Percentiles rank a stretch among this genome's conserved stretches.
These are phyloP conservation scores for Claviceps digitariae DNA, from an alignment of 2,329 filamentous ascomycete genomes.

Conservation along the genomic window DNA sequence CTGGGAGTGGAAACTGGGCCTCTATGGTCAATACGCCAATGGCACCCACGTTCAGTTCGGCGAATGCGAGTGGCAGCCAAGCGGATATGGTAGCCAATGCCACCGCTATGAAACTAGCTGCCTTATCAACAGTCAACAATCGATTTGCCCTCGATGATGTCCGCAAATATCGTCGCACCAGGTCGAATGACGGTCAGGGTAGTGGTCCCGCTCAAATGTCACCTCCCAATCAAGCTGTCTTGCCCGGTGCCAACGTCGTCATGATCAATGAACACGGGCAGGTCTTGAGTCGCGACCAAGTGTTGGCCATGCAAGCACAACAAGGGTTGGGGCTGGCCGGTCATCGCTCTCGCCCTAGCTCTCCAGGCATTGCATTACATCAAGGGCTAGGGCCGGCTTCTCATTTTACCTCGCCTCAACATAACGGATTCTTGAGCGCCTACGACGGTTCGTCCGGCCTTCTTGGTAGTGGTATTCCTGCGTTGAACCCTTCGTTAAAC, in stretches of 20 bases:
- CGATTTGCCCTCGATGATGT: constrained; percentile 94
- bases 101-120: constrained; percentile 96
- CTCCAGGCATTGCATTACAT: constrained; percentile 76
- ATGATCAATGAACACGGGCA: constrained; percentile 95
- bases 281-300: constrained; percentile 70
- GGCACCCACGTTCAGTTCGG: constrained; percentile 65
- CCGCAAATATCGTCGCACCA: constrained; percentile 83
- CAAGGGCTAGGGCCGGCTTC: constrained; percentile 47
- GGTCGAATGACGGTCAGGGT: constrained; percentile 71
- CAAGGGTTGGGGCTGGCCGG: constrained; percentile 46
- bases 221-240: constrained; percentile 47
- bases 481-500: constrained; percentile 54
- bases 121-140: constrained; percentile 95
- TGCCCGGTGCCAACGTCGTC: constrained; percentile 65
- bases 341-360: constrained; percentile 75
- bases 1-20: constrained; percentile 85
- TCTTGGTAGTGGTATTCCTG: constrained; percentile 53
- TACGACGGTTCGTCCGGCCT: constrained; percentile 68
- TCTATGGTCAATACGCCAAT: constrained; percentile 98
- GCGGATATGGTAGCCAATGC: constrained; percentile 98
- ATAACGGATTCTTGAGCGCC: constrained; percentile 85
- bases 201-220: constrained; percentile 49
- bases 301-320: constrained; percentile 66
- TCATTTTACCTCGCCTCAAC: constrained; percentile 75
- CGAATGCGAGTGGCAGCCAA: constrained; percentile 46